Conservation (phyloP, 164 flowering plant species). For the Annona squamosa region DNA sequence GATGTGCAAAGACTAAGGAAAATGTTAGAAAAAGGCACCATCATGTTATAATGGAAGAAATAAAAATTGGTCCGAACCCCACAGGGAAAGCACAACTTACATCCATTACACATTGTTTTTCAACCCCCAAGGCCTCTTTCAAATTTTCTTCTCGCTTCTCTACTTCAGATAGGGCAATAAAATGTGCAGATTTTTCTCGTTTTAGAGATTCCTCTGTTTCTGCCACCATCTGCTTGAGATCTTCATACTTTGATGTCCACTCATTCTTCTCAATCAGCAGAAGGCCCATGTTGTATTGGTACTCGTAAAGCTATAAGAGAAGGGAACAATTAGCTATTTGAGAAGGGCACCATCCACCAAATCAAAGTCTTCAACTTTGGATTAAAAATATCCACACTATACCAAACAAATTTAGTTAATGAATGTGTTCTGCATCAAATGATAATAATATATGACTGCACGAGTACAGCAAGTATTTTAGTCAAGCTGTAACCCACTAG, state of each 20-base stretch:
- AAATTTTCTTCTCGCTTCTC: conserved; percentile 69
- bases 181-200: conserved; percentile 64
- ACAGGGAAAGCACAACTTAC: conserved; percentile 30
- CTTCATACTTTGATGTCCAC: conserved; percentile 53
- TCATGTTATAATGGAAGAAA: background rate
- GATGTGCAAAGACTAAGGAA: background rate
- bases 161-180: conserved; percentile 57
- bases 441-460: no score
- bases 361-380: no score
- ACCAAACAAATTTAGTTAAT: no score
- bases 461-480: no score
- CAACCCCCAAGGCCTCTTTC: conserved; percentile 56
- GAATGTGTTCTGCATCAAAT: no score
- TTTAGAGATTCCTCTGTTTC: conserved; percentile 66
- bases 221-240: conserved; percentile 40
- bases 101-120: conserved; percentile 68
- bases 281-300: conserved; percentile 92
- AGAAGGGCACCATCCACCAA: no score
- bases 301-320: conserved; percentile 56
- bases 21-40: background rate
- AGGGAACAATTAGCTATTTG: no score
- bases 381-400: no score
- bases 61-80: background rate
- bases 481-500: no score
- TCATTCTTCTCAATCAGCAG: conserved; percentile 84